Percentiles rank a stretch among this genome's conserved stretches.
These are phyloP conservation scores for Lachancea mirantina DNA, from an alignment of 805 yeast genomes.

Conservation along the genomic window DNA sequence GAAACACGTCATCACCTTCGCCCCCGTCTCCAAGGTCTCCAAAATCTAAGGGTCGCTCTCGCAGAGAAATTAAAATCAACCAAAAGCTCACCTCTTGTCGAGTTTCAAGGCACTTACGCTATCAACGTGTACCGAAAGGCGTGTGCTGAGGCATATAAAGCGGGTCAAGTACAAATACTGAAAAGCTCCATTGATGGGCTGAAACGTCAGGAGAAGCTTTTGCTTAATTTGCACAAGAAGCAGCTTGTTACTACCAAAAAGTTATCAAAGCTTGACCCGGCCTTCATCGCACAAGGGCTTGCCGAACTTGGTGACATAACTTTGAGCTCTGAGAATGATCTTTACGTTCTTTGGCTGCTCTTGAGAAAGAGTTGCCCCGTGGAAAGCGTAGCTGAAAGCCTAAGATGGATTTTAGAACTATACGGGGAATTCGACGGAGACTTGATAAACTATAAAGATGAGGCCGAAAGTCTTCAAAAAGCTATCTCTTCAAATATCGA, in stretches of 20 bases:
- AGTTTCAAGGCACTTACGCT: conserved; percentile 3
- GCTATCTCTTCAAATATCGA: conserved; percentile 6
- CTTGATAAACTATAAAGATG: not conserved
- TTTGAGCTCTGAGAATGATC: conserved; percentile 4
- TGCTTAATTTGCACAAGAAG: conserved; percentile 37
- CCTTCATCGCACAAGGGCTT: conserved; percentile 42
- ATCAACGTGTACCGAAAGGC: conserved; percentile 12
- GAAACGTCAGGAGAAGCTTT: conserved; percentile 43
- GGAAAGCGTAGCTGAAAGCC: no score
- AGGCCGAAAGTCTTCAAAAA: conserved; percentile 1
- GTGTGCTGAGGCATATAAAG: conserved; percentile 40
- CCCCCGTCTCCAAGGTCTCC: conserved; percentile 51
- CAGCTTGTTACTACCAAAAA: conserved; percentile 44
- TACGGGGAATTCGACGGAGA: not conserved
- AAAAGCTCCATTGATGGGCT: conserved; percentile 38
- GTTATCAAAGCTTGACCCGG: conserved; percentile 44
- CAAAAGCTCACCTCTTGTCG: conserved; percentile 9
- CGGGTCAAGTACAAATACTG: conserved; percentile 44
- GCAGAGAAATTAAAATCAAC: conserved; percentile 45
- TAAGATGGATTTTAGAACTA: conserved; percentile 3
- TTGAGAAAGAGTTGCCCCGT: conserved; percentile 1
- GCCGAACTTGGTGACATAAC: conserved; percentile 40
- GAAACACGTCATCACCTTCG: conserved; percentile 37
- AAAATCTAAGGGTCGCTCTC: conserved; percentile 47
- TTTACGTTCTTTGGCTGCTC: conserved; percentile 5